Evolutionary conservation across 305 asterid species (phyloP), one percentile per base, ranked within the genome.

Genomic region (Andrographis paniculata): DNA sequence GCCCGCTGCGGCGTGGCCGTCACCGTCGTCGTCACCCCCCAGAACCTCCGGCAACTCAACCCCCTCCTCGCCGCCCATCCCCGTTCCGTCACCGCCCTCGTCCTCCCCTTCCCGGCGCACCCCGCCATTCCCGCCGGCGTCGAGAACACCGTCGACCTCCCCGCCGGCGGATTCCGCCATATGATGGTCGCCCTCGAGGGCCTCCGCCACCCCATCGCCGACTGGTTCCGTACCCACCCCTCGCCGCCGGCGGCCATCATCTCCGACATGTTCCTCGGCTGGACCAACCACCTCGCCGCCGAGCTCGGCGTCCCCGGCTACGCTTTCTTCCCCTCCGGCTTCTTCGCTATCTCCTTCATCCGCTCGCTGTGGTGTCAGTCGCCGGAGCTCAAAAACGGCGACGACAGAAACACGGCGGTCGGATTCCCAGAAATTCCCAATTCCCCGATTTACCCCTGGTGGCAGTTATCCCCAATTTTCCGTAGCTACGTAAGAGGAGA

Each of bases 11-110:
- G 67, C 53, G 36, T 76, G 38, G 40, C 77, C 60, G 61, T 82
- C n/a, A 86, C 96, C 46, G 59, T 82, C 20, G 66, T 82, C 18
- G 77, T 84, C 11, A 87, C 94, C 18, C 93, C 87, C 0, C 75
- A 77, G 50, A 87, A 82, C 70, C 71, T 82, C 40, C 82, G 51
- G 5, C 37, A 48, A 17, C 57, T 87, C 40, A 20, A 14, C 45
- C 79, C 83, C 15, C 69, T 80, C 45, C 79, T 82, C 49, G 30
- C 82, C 60, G 21, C 56, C 49, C 70, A 69, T 55, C 70, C 82
- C 37, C 16, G 67, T 13, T 43, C 76, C 33, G 65, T 86, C 51
- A 49, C 59, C 38, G 55, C 93, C 1, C 80, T 86, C 8, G 69
- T 80, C 56, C 69, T 77, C 52, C 93, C 96, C 21, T 76, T 86